phyloP scores from a whole-genome alignment of 495 filamentous ascomycete species.

The Penicillium alfredii region DNA sequence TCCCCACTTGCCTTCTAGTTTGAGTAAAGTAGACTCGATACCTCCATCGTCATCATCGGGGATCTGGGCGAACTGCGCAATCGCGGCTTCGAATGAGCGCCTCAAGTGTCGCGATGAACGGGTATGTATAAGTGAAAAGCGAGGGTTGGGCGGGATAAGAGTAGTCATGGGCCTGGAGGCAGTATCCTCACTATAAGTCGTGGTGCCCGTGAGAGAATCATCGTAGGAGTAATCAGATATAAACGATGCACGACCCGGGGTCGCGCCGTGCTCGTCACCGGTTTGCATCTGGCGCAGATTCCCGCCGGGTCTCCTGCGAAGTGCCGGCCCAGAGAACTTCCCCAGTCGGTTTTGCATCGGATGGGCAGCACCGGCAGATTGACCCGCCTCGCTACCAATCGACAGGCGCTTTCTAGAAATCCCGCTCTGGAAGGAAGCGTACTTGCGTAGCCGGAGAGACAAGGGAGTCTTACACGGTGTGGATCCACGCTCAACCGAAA shows the following conservation, averaged over 20 bases:
- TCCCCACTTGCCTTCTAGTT: constrained; percentile 80
- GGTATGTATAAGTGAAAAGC: constrained; percentile 62
- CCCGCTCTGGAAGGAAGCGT: constrained; percentile 69
- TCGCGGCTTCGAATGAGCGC: constrained; percentile 85
- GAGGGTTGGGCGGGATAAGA: constrained; percentile 37
- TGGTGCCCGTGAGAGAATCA: constrained; percentile 53
- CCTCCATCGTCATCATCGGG: constrained; percentile 93
- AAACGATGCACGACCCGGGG: constrained; percentile 60
- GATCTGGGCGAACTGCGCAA: constrained; percentile 80
- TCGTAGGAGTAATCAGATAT: constrained; percentile 64
- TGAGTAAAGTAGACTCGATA: constrained; percentile 83
- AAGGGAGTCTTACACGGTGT: constrained; percentile 23
- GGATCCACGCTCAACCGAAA: constrained; percentile 28
- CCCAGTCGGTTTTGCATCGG: constrained; percentile 32
- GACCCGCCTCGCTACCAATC: constrained; percentile 53
- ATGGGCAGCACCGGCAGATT: constrained; percentile 33
- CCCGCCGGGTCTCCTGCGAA: constrained; percentile 83
- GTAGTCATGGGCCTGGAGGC: constrained; percentile 28
- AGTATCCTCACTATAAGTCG: constrained; percentile 16
- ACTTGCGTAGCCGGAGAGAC: constrained; percentile 48
- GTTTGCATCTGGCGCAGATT: constrained; percentile 76
- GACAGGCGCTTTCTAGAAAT: constrained; percentile 54
- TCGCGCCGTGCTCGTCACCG: constrained; percentile 60
- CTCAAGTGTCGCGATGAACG: constrained; percentile 72
- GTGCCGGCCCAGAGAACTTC: constrained; percentile 44